These are phyloP conservation scores for Aspergillus felis DNA, from an alignment of 2,329 filamentous ascomycete genomes.

Conservation along the genomic window DNA sequence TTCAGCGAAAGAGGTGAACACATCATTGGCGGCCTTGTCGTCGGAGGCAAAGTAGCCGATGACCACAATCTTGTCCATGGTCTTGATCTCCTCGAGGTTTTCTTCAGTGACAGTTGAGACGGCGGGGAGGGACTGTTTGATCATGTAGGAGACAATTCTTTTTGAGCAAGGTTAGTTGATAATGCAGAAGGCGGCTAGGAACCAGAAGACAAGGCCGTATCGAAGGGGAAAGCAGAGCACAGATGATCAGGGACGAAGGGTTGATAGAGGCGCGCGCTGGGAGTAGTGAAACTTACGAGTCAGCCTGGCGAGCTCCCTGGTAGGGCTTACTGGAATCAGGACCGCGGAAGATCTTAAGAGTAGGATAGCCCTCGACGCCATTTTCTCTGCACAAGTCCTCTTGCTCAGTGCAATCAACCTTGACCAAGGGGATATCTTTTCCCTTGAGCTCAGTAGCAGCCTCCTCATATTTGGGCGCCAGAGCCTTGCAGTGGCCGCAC, in stretches of 20 bases:
- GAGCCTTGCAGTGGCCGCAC: conserved; percentile 98
- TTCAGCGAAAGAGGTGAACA: conserved; percentile 69
- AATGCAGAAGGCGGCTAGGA: conserved; percentile 1
- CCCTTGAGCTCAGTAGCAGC: conserved; percentile 47
- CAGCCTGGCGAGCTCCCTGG: conserved; percentile 82
- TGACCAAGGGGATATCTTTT: conserved; percentile 47
- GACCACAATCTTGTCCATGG: conserved; percentile 90
- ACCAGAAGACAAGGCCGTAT: not conserved
- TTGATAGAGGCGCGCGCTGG: not conserved
- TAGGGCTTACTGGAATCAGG: conserved; percentile 77
- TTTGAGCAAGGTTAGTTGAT: conserved; percentile 16
- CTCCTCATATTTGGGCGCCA: conserved; percentile 57
- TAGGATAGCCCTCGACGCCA: conserved; percentile 96
- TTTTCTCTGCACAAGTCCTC: conserved; percentile 83
- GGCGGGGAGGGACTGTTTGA: conserved; percentile 92
- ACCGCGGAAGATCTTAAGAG: conserved; percentile 97
- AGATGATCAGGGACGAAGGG: not conserved
- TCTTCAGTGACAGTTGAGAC: conserved; percentile 80
- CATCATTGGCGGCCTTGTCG: conserved; percentile 81
- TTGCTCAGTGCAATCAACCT: conserved; percentile 87
- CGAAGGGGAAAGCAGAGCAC: not conserved
- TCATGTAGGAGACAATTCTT: conserved; percentile 81
- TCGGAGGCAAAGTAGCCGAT: conserved; percentile 80
- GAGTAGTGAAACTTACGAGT: conserved; percentile 47
- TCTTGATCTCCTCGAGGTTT: conserved; percentile 93